Conservation (phyloP, 2,329 filamentous ascomycete species). For the Exophiala mesophila region DNA sequence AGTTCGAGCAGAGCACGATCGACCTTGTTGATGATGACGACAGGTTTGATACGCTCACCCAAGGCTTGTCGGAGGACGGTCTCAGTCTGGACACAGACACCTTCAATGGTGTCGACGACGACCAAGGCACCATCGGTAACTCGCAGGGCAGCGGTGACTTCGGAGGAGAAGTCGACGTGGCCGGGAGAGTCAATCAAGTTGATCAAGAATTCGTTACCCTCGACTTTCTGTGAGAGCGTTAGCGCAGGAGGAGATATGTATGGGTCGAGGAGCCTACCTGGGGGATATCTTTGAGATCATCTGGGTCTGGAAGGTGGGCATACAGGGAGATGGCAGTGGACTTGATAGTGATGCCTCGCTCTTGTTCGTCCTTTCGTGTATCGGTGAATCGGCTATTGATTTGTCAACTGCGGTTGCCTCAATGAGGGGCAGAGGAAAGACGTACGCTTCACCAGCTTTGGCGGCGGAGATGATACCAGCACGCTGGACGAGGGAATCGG, state of each 20-base stretch:
- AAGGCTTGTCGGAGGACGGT: conserved; percentile 98
- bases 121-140: conserved; percentile 99
- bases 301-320: conserved; percentile 70
- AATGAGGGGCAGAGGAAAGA: too few species aligned
- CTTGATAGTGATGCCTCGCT: conserved; percentile 99
- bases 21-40: conserved; percentile 99
- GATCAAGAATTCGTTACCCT: conserved; percentile 97
- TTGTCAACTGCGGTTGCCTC: too few species aligned
- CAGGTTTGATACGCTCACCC: conserved; percentile 99
- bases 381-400: conserved; percentile 71
- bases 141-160: conserved; percentile 98
- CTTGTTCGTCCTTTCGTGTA: conserved; percentile 95
- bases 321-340: conserved; percentile 99
- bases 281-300: conserved; percentile 92
- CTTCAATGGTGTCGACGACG: conserved; percentile 98
- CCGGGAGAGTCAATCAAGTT: conserved; percentile 99
- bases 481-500: conserved; percentile 98
- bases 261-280: conserved; percentile 36
- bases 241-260: background rate
- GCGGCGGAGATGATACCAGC: conserved; percentile 98
- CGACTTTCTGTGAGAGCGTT: conserved; percentile 58
- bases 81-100: conserved; percentile 99
- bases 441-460: conserved; percentile 79
- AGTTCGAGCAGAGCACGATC: conserved; percentile 98
- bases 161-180: conserved; percentile 99